phyloP scores from a whole-genome alignment of 2,329 filamentous ascomycete species.

The Pyricularia pennisetigena region DNA sequence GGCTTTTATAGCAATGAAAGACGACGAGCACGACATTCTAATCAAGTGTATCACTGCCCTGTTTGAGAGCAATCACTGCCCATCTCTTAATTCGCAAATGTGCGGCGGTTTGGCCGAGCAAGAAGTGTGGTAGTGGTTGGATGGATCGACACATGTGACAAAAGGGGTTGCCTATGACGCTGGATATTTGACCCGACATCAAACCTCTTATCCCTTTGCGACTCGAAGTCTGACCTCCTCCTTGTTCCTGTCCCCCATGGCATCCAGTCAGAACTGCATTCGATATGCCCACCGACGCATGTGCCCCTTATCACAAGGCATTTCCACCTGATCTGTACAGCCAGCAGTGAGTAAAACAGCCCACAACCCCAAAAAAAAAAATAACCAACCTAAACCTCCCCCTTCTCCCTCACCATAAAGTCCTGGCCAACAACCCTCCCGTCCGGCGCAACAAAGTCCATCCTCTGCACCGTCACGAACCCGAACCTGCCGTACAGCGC shows the following conservation, averaged over 20 bases:
- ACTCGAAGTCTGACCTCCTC: too few species aligned
- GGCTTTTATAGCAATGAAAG: background rate
- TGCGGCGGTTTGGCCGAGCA: background rate
- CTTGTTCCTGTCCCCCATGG: background rate
- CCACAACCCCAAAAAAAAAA: background rate
- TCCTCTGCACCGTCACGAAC: slow-evolving; percentile 1
- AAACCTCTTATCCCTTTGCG: background rate
- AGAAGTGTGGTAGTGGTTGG: background rate
- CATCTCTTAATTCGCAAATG: background rate
- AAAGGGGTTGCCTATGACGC: background rate
- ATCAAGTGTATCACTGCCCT: background rate
- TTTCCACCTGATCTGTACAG: background rate
- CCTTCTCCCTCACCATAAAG: background rate
- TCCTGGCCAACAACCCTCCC: background rate
- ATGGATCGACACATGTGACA: background rate
- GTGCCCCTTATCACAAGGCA: background rate
- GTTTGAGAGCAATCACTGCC: background rate
- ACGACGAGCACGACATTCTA: background rate
- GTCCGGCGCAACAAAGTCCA: background rate
- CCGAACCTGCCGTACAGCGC: background rate
- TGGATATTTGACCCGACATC: background rate
- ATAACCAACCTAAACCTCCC: background rate
- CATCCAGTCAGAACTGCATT: background rate
- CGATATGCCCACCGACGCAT: background rate
- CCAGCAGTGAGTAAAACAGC: background rate